Evolutionary conservation across 176 grass and related monocot genomes (phyloP).

Genomic region (Thinopyrum elongatum): DNA sequence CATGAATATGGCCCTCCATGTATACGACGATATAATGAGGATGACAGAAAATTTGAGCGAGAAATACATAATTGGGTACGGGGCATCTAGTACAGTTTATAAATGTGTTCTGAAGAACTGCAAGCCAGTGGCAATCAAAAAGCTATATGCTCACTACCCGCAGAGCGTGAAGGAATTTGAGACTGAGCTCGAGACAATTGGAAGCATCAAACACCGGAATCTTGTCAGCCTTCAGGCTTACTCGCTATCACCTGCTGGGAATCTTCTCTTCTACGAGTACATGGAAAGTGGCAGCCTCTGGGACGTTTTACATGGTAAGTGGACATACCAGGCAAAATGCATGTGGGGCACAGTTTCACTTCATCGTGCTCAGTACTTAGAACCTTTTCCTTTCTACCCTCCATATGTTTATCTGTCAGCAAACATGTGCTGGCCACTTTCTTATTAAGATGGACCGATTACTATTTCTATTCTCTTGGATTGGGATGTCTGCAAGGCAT

Average conservation of each 20-base stretch:
- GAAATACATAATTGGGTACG: slow-evolving; percentile 94
- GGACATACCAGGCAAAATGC: background rate
- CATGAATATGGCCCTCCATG: slow-evolving; percentile 96
- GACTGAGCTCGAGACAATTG: slow-evolving; percentile 84
- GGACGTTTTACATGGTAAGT: slow-evolving; percentile 91
- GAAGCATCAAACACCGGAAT: slow-evolving; percentile 93
- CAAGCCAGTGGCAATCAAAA: slow-evolving; percentile 84
- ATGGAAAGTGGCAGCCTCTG: slow-evolving; percentile 97
- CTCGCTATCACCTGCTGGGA: slow-evolving; percentile 80
- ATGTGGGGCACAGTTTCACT: background rate
- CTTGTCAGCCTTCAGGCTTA: slow-evolving; percentile 89
- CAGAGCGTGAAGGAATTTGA: slow-evolving; percentile 87
- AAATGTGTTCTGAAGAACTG: slow-evolving; percentile 88
- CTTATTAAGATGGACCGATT: background rate
- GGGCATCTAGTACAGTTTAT: slow-evolving; percentile 91
- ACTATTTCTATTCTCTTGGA: slow-evolving; percentile 6
- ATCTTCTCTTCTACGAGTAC: slow-evolving; percentile 93
- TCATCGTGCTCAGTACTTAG: slow-evolving; percentile 1
- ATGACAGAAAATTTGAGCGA: slow-evolving; percentile 94
- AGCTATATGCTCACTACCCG: slow-evolving; percentile 72
- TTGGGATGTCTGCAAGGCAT: slow-evolving; percentile 11
- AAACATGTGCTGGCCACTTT: slow-evolving; percentile 26
- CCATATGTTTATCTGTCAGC: slow-evolving; percentile 14
- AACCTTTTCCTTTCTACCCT: background rate
- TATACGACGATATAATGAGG: slow-evolving; percentile 94